Evolutionary conservation across 352 stramenopile species (phyloP), one percentile per base, ranked within the genome.

Genomic region (Phytophthora palmivora): DNA sequence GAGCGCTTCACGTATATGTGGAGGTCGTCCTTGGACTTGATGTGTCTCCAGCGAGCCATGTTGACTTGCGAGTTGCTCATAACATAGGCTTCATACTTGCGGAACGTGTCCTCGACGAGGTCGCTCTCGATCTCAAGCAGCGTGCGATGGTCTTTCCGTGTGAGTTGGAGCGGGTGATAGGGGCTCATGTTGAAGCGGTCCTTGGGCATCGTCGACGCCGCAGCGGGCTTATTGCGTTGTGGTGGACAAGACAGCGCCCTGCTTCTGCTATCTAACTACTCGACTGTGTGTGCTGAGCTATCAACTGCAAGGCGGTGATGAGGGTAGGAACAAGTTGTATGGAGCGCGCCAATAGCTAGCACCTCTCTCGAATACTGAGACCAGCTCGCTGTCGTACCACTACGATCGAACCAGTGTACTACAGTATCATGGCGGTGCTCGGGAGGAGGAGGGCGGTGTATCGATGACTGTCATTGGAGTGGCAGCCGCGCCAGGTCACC

Each of bases 161-260:
- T 60, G 34, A 74, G 65, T 18, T 26, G 42, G 18, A 74, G 49
- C 34, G 37, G 36, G 38, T 57, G 56, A 48, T 46, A 67, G 48
- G 60, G 66, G 19, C 59, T 74, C 55, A 51, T 61, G 7, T 58
- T 65, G 60, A 78, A 78, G n/a, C 69, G 47, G 11, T 71, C 39
- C 42, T 46, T 72, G 0, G 58, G 39, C 69, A 78, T 74, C 48
- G 48, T 74, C 42, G 24, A 50, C 38, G 47, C 47, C 51, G 21
- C n/a, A 46, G 54, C 42, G 28, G 46, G 58, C 42, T n/a, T 43
- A 61, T 74, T 74, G 42, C 6, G 55, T 67, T 70, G 60, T 74
- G 66, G 54, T 56, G 48, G 50, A 63, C 58, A 57, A 67, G 58
- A 11, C 36, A 41, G 32, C 46, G 32, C 15, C 38, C 28, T 47